Base-by-base conservation (phyloP, 805 yeast species). In the Allodekkera sacchari region DNA sequence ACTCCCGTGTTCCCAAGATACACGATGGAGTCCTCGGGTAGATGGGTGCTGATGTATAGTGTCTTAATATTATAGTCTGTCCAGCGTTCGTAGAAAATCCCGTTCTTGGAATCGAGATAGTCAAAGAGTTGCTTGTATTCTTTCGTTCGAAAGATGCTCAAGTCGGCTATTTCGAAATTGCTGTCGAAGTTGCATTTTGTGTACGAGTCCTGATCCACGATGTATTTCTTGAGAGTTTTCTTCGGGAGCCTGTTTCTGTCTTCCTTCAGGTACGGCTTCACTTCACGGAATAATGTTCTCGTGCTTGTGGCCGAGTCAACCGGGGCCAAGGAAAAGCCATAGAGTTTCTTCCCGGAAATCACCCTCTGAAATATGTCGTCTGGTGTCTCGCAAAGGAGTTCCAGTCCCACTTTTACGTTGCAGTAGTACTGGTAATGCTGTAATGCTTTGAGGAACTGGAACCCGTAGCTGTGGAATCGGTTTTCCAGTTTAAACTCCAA, bases 71-170 rank as follows among this genome's bases (percentile, higher is more conserved):
- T 66, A n/a, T 67, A 66, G 41, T 70, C 77, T 4, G 76, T 73
- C 77, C 79, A 72, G 32, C 80, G 50, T 43, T 74, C 79, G 41
- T 70, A 69, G 45, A 69, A 71, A 36, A 71, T 64, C 2, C 80
- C 81, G 11, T 73, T 67, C 0, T 64, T 43, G 20, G 50, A 37
- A 45, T 72, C 78, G 31, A 73, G 41, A 45, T 45, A 55, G 12
- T 68, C 50, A 42, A 74, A 72, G 39, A 59, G 66, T 7, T 57
- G 50, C 22, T 53, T 46, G 46, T 73, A 74, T 1, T 64, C 63
- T 31, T 60, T 53, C 15, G 71, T 54, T 32, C 77, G 49, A 47
- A 64, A 65, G 42, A 72, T 71, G 37, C 68, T 57, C 36, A 74
- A 48, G 44, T 68, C 68, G 2, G 62, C 75, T 26, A 74, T 61